Base-by-base conservation (phyloP, 1,284 basidiomycete genomes). In the Anthracocystis walkeri region DNA sequence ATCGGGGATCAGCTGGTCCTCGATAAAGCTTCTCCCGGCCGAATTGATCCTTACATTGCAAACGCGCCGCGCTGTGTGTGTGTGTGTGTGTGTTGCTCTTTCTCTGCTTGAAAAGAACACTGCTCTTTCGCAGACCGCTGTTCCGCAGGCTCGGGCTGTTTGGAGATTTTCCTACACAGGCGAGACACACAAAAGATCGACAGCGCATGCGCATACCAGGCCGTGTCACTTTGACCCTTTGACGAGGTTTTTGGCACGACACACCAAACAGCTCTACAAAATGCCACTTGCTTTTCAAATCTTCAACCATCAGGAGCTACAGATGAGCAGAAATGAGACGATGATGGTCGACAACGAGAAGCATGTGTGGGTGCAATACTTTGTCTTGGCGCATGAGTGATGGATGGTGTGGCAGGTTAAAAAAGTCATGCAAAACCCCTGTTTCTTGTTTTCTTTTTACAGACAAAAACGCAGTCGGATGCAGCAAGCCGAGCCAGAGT, bases 121-220 rank as follows among this genome's bases (percentile, higher is more conserved):
- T 38, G 35, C 35, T 16, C 11, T 38, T 38, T 38, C 11, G 35
- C 35, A 12, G 35, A 38, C 35, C 16, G 11, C 35, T 38, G 35
- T 38, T 16, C 35, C 25, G 51, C 23, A 11, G 51, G 40, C 45
- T 46, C 41, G 20, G 41, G 18, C 57, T 60, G 42, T 60, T 45
- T 53, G 42, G 48, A 50, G 29, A 16, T 16, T 38, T 27, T 41
- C 12, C 20, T 59, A 38, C n/a, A 51, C 31, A 51, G n/a, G 25
- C 66, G 66, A 69, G 56, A 64, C 56, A 68, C 27, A 49, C 50
- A 55, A 44, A 16, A 54, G 69, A 72, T 72, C 69, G 69, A 72
- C 69, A 63, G 51, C 69, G 55, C 69, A 72, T 72, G 63, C 48
- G 50, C 21, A 16, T 25, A 29, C 41, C 59, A 51, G 41, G 35